Percentiles rank a stretch among this genome's conserved stretches.
These are phyloP conservation scores for Metarhizium anisopliae DNA, from an alignment of 2,329 filamentous ascomycete genomes.

Conservation along the genomic window DNA sequence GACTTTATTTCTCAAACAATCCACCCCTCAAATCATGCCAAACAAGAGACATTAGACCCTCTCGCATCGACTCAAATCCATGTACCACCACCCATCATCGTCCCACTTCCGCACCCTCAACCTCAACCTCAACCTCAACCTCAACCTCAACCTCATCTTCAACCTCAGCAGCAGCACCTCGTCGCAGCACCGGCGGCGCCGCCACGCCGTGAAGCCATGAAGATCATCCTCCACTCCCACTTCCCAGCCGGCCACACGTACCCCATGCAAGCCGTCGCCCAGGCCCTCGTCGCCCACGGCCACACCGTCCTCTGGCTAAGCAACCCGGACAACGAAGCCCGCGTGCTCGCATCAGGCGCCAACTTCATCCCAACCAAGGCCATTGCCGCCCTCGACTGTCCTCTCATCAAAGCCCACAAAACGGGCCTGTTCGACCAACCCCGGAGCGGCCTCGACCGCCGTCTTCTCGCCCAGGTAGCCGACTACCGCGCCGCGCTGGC, in stretches of 20 bases:
- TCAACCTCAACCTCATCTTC: too few species aligned
- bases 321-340: conserved; percentile 21
- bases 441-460: conserved; percentile 15
- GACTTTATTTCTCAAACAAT: too few species aligned
- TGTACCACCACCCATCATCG: too few species aligned
- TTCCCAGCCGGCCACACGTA: conserved; percentile 30
- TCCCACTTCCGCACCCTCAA: too few species aligned
- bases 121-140: too few species aligned
- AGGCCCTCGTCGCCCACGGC: conserved; percentile 25
- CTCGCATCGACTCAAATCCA: too few species aligned
- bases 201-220: conserved; percentile 15
- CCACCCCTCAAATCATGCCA: too few species aligned
- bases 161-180: too few species aligned
- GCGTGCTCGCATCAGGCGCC: conserved; percentile 25
- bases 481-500: conserved; percentile 24
- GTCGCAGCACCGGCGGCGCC: too few species aligned
- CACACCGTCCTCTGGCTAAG: conserved; percentile 31
- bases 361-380: conserved; percentile 21
- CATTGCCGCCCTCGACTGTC: conserved; percentile 21
- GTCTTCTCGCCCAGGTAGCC: conserved; percentile 24
- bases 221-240: conserved; percentile 29
- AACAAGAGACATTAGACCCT: too few species aligned
- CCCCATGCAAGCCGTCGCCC: conserved; percentile 30
- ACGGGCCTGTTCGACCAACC: conserved; percentile 23
- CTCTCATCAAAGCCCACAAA: conserved; percentile 16